phyloP scores from a whole-genome alignment of 164 flowering plant species.

The Akebia trifoliata region DNA sequence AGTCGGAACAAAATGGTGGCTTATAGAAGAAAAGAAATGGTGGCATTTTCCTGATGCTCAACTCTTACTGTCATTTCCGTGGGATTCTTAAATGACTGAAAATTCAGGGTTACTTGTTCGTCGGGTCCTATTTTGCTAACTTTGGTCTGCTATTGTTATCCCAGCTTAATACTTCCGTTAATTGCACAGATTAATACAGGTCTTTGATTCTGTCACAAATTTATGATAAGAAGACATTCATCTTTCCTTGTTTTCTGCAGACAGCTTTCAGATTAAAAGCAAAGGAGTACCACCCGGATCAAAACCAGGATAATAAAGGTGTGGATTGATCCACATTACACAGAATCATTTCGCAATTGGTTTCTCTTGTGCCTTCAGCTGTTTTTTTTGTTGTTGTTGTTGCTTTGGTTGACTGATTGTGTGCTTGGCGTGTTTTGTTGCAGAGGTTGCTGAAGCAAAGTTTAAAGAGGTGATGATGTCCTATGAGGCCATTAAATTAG shows the following conservation, averaged over 20 bases:
- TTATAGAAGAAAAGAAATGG: not conserved
- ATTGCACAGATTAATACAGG: too few species aligned
- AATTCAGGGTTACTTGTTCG: too few species aligned
- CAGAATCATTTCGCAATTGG: not conserved
- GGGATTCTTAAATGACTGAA: not conserved
- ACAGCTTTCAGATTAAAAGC: slow-evolving; percentile 90
- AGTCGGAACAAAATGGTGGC: too few species aligned
- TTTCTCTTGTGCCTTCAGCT: too few species aligned
- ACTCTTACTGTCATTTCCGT: not conserved
- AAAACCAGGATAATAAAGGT: slow-evolving; percentile 93
- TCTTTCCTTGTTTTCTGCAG: slow-evolving; percentile 27
- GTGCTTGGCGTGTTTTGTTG: slow-evolving; percentile 13
- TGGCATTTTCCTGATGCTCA: not conserved
- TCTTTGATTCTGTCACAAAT: not conserved
- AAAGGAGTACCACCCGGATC: slow-evolving; percentile 89
- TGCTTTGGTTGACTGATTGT: not conserved
- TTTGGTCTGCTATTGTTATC: too few species aligned
- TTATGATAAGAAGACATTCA: not conserved
- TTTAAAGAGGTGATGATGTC: slow-evolving; percentile 89
- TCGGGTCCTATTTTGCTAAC: too few species aligned
- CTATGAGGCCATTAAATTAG: slow-evolving; percentile 82
- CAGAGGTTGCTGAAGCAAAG: slow-evolving; percentile 91
- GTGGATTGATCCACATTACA: slow-evolving; percentile 1
- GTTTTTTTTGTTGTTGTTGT: not conserved
- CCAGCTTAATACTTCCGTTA: too few species aligned